Base-by-base conservation (phyloP, 305 asterid genomes). In the Fraxinus platypoda region DNA sequence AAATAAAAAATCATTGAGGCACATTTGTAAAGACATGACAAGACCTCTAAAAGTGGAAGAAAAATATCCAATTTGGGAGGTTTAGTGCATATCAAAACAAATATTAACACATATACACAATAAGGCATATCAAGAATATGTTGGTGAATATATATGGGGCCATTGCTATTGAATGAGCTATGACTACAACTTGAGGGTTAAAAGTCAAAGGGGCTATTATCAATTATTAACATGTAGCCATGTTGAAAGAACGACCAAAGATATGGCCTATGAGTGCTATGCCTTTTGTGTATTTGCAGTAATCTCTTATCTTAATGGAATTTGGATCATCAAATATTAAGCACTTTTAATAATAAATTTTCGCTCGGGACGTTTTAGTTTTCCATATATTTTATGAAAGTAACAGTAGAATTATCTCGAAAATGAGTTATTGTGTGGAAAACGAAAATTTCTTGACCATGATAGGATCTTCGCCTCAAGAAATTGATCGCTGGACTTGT, bases 181-280 rank as follows among this genome's bases (percentile, higher is more conserved):
- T 46, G 9, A 34, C 35, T 11, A 12, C 25, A 54, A 54, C 8
- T 54, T n/a, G 64, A 54, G 23, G 64, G 62, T 52, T 52, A 2
- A 13, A 15, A 9, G 41, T 49, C 49, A 4, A 81, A 80, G 89
- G 89, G 88, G 75, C 88, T 74, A 41, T 17, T 68, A 17, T 43
- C 64, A 74, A 23, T 64, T 62, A 87, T 78, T 85, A 77, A 6
- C 57, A 9, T 11, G 57, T 8, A 34, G 88, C 88, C 97, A 87
- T 85, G 84, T 90, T 89, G 85, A 76, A 41, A 19, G 17, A 54
- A 54, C 9, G 25, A 54, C 64, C 25, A n/a, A 17, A 54, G 64
- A 1, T 54, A n/a, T n/a, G 64, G 64, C 9, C 9, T 54, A 54
- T n/a, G 64, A 6, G 21, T 49, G 59, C 59, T 15, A 3, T 54